Conservation (phyloP, 495 filamentous ascomycete species). For the Penicillium pulvis region DNA sequence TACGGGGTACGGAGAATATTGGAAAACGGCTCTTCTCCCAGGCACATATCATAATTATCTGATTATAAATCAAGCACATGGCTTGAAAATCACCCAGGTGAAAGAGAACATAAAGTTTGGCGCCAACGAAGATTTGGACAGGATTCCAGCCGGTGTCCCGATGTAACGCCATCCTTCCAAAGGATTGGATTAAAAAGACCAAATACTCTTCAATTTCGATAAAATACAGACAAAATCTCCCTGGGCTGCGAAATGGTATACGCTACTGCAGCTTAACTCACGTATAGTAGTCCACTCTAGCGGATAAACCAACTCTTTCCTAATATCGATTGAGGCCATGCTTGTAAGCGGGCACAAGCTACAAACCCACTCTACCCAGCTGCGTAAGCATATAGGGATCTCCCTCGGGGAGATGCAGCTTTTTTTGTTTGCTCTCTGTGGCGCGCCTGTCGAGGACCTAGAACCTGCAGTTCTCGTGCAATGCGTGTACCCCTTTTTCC, state of each 20-base stretch:
- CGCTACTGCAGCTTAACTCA: too few relatives aligned
- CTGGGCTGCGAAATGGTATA: too few relatives aligned
- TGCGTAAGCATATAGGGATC: not conserved
- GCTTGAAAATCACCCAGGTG: not conserved
- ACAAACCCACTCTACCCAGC: not conserved
- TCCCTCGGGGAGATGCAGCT: not conserved
- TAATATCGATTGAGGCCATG: not conserved
- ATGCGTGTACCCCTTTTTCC: not conserved
- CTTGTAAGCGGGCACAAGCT: not conserved
- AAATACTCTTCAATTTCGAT: not conserved
- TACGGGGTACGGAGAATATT: too few relatives aligned
- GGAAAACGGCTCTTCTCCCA: not conserved
- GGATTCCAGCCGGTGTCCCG: not conserved
- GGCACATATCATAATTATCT: not conserved
- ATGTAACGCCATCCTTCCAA: too few relatives aligned
- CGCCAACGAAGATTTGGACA: not conserved
- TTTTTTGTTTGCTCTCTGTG: conserved; percentile 11
- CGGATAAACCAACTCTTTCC: not conserved
- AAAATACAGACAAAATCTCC: too few relatives aligned
- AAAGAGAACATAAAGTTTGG: not conserved
- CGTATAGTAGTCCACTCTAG: too few relatives aligned
- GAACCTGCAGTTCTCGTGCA: conserved; percentile 3
- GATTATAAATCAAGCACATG: not conserved
- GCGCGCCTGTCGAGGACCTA: conserved; percentile 1
- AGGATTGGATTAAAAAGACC: not conserved